Evolutionary conservation across 768 basidiomycete genomes (phyloP), one percentile per base, ranked within the genome.

Genomic region (Pleurotus eryngii): DNA sequence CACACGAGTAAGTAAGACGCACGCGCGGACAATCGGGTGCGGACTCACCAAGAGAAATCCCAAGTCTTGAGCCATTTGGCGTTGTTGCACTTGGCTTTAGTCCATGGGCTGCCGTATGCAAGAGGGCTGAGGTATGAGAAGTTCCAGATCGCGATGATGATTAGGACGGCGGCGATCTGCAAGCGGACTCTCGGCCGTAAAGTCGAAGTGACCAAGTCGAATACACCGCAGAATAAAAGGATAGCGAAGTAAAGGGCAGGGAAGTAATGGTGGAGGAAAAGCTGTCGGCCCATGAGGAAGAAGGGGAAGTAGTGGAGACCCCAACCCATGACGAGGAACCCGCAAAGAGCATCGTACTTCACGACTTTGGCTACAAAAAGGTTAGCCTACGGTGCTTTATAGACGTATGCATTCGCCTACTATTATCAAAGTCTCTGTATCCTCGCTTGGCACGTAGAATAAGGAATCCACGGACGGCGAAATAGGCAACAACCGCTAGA

Each of bases 241-340:
- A 93, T 84, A n/a, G 89, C 86, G 63, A 91, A 95, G 67, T 94
- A 96, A n/a, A 99, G 77, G 0, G 95, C 94, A 0, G 96, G 97
- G 74, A 98, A 89, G 70, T 98, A 98, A 74, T 98, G 97, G 68
- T 98, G 96, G 20, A 99, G 74, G 82, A 99, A 99, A 46, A 98
- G 86, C 67, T 99, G 97, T 18, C 97, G 93, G 43, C 82, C 76
- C 96, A 98, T 98, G 62, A 98, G 77, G 84, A 86, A 98, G 83
- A 99, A 99, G 12, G 97, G 97, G 68, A 92, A 80, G 74, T 97
- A 98, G 75, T 98, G 97, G 35, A 99, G 68, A 22, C 77, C 76
- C 93, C 96, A 99, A 47, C 93, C 95, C 30, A 92, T 70, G 76
- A 93, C 89, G 57, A 98, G 83, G 83, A 98, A 97, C 0, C 89